Percentiles rank a stretch among this genome's conserved stretches.
phyloP scores from a whole-genome alignment of 2,329 filamentous ascomycete species.

The Talaromyces amestolkiae region DNA sequence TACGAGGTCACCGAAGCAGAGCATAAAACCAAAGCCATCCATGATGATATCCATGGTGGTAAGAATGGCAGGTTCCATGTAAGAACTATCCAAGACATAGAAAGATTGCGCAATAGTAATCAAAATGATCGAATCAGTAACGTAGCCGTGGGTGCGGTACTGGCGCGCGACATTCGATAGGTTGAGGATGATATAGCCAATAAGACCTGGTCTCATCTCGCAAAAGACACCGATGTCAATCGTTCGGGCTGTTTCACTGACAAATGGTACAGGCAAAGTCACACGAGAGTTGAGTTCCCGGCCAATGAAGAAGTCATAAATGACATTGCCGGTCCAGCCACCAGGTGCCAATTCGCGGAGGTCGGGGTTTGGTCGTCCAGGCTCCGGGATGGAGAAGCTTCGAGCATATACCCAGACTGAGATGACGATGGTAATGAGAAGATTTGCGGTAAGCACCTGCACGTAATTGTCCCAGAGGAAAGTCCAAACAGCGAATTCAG shows the following conservation, averaged over 20 bases:
- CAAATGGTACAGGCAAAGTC: constrained; percentile 62
- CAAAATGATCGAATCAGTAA: constrained; percentile 83
- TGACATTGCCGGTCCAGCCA: constrained; percentile 75
- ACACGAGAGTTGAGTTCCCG: constrained; percentile 90
- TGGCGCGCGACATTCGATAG: constrained; percentile 82
- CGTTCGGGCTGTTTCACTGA: constrained; percentile 60
- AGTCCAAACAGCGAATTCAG: constrained; percentile 83
- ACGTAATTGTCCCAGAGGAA: constrained; percentile 91
- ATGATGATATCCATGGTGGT: constrained; percentile 93
- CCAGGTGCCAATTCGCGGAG: constrained; percentile 77
- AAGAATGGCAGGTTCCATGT: constrained; percentile 83
- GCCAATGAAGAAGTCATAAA: constrained; percentile 97
- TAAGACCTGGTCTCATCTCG: constrained; percentile 86
- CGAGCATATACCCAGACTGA: constrained; percentile 76
- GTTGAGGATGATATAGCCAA: constrained; percentile 85
- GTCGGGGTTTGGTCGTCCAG: constrained; percentile 62
- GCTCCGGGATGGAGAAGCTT: constrained; percentile 72
- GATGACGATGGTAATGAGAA: constrained; percentile 70
- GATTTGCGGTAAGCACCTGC: constrained; percentile 78
- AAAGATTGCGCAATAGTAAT: constrained; percentile 73
- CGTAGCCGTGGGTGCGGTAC: constrained; percentile 76
- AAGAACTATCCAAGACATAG: constrained; percentile 81
- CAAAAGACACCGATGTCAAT: constrained; percentile 88
- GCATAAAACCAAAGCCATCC: constrained; percentile 94
- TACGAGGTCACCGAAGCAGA: constrained; percentile 84